Evolutionary conservation across 2,329 filamentous ascomycete genomes (phyloP).

Genomic region (Fusarium clavum): DNA sequence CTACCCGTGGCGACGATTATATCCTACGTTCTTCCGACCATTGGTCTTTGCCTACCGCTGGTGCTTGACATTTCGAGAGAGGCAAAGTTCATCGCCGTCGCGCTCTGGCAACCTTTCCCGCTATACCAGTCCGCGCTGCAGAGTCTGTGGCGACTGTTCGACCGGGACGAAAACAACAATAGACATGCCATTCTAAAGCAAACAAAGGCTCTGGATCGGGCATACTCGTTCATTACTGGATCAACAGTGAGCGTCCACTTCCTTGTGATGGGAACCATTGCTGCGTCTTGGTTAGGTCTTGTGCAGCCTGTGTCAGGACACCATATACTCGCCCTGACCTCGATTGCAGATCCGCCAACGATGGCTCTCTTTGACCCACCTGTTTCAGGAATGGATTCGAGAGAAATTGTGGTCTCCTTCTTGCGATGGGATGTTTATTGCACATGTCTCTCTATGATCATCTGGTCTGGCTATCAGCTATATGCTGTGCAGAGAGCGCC

Average conservation of each 20-base stretch:
- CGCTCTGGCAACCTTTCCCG: conserved; percentile 39
- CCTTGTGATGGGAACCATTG: conserved; percentile 16
- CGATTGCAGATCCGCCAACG: conserved; percentile 24
- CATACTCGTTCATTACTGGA: conserved; percentile 22
- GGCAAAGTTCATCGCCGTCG: conserved; percentile 17
- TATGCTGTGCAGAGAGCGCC: not conserved
- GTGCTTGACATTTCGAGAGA: conserved; percentile 9
- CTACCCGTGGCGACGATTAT: conserved; percentile 29
- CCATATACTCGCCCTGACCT: conserved; percentile 31
- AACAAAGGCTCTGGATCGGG: not conserved
- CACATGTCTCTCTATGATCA: conserved; percentile 27
- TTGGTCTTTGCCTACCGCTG: conserved; percentile 29
- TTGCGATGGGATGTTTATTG: conserved; percentile 42
- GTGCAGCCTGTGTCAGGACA: conserved; percentile 13
- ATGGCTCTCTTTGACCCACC: conserved; percentile 25
- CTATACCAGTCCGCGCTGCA: conserved; percentile 29
- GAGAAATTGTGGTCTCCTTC: conserved; percentile 37
- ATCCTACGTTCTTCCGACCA: conserved; percentile 31
- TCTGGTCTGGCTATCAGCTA: conserved; percentile 35
- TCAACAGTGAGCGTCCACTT: conserved; percentile 16
- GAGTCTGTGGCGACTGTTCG: not conserved
- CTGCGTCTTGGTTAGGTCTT: conserved; percentile 4
- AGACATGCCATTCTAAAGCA: not conserved
- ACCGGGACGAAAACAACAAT: accelerated
- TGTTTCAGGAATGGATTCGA: conserved; percentile 2